Evolutionary conservation across 305 asterid genomes (phyloP), one percentile per base, ranked within the genome.

Genomic region (Rubia balearica): DNA sequence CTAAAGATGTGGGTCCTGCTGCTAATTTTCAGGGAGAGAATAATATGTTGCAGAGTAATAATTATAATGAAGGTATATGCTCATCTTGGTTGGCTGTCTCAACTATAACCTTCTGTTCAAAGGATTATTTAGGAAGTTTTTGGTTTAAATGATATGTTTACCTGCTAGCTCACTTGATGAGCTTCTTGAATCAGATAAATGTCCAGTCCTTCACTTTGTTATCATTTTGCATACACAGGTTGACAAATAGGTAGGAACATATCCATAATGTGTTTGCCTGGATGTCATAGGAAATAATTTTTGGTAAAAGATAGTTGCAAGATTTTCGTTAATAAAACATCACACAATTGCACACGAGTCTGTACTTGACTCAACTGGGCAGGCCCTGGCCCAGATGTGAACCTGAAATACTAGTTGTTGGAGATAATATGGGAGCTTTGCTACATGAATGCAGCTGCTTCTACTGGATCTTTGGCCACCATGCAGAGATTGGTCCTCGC

Each of bases 61-160:
- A 70, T 71, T 85, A 56, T n/a, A 82, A 81, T 80, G 93, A 85
- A 85, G 93, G 95, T 90, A 85, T 70, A 55, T 63, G 49, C 45
- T 22, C 7, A 41, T 3, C 53, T 41, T 53, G 56, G 33, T 63
- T 38, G 69, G 70, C 61, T 61, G 22, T 80, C 59, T 73, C 55
- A 49, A 51, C 40, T 68, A 40, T 17, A 6, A 8, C 61, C 21
- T 6, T 74, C 61, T 48, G 45, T 30, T 30, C n/a, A 49, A 49
- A 68, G 40, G 61, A 68, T 68, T 68, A 41, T 27, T 11, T 24
- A 16, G 16, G 12, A 65, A 30, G 33, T 68, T n/a, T 6, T 66
- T n/a, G 27, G 55, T 9, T 72, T n/a, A n/a, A n/a, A n/a, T n/a
- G n/a, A n/a, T n/a, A n/a, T n/a, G n/a, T n/a, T n/a, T n/a, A n/a